A percentile compares a stretch with the other conserved stretches of the same genome.
Evolutionary conservation across 2,329 filamentous ascomycete species (phyloP).

Genomic region (Emericellopsis cladophorae): DNA sequence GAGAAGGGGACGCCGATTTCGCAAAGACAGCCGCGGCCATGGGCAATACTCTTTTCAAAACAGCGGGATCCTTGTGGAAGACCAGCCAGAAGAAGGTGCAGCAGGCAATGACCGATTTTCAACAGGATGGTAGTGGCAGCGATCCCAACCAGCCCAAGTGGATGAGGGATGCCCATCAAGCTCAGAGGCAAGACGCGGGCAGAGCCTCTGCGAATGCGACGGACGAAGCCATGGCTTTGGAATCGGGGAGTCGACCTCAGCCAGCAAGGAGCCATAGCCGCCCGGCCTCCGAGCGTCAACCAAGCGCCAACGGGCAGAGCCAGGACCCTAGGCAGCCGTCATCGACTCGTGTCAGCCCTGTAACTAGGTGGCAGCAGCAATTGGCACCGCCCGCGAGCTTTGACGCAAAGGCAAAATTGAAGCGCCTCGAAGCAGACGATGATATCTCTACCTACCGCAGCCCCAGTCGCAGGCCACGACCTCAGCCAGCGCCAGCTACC

Average conservation of each 20-base stretch:
- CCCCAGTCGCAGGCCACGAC: conserved; percentile 62
- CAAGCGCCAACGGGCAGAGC: conserved; percentile 29
- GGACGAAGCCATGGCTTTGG: conserved; percentile 70
- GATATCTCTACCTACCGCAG: conserved; percentile 82
- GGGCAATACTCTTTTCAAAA: conserved; percentile 78
- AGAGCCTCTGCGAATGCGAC: conserved; percentile 30
- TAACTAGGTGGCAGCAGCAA: conserved; percentile 48
- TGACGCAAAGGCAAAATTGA: conserved; percentile 42
- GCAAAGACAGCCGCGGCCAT: conserved; percentile 72
- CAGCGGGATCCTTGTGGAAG: conserved; percentile 92
- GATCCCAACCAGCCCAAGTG: conserved; percentile 82
- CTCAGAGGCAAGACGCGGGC: conserved; percentile 2
- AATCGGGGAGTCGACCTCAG: conserved; percentile 49
- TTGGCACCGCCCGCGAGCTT: conserved; percentile 21
- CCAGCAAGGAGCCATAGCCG: conserved; percentile 7
- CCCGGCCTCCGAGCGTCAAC: conserved; percentile 7
- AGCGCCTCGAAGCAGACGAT: conserved; percentile 63
- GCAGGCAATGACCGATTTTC: conserved; percentile 81
- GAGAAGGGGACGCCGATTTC: conserved; percentile 52
- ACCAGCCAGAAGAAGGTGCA: conserved; percentile 85
- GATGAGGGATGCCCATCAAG: conserved; percentile 66
- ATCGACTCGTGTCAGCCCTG: conserved; percentile 28
- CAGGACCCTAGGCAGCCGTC: conserved; percentile 32
- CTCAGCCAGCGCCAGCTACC: conserved; percentile 35
- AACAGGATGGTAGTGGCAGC: conserved; percentile 41